Base-by-base conservation (phyloP, 2,329 filamentous ascomycete species). In the Fusarium pseudocircinatum region DNA sequence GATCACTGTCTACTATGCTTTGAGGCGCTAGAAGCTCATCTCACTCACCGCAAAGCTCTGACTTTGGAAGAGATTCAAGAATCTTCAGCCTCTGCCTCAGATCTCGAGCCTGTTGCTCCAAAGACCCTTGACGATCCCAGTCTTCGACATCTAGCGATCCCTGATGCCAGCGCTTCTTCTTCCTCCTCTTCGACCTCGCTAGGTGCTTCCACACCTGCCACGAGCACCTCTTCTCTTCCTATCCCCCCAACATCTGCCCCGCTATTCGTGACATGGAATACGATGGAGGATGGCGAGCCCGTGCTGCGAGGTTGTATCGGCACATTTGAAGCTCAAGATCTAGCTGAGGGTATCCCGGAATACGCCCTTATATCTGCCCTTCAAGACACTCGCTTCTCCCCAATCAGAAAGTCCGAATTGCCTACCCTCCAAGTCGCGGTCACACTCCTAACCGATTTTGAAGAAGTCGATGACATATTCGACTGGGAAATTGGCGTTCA, bases 181-280 rank as follows among this genome's bases (percentile, higher is more conserved):
- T 81, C 80, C 20, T 79, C 81, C 20, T 79, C 85, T 49, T 84
- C 84, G 52, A 79, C 82, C 62, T 84, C 84, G 34, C 81, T 85
- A 6, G 82, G 79, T 34, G 85, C 82, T 4, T 85, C 85, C 14
- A 85, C 85, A 14, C 83, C 86, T 7, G 83, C 82, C 16, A 87
- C 85, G 3, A 85, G 84, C 20, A 83, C 79, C 18, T 82, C 84
- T 39, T 86, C 82, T 34, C 80, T 84, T 28, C 78, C 83, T 20
- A 78, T 65, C 65, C 49, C 79, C 74, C 72, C 77, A 37, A 82
- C 83, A 64, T 87, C 89, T 46, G 90, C 91, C 70, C 96, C 96
- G 2, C 88, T 98, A 43, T 98, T 98, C 81, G 94, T 99, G 52
- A 97, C 95, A 13, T 98, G 96, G 95, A 97, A 98, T 84, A 94